Conservation (phyloP, 371 early-diverging fungal genomes). For the Lichtheimia hyalospora region DNA sequence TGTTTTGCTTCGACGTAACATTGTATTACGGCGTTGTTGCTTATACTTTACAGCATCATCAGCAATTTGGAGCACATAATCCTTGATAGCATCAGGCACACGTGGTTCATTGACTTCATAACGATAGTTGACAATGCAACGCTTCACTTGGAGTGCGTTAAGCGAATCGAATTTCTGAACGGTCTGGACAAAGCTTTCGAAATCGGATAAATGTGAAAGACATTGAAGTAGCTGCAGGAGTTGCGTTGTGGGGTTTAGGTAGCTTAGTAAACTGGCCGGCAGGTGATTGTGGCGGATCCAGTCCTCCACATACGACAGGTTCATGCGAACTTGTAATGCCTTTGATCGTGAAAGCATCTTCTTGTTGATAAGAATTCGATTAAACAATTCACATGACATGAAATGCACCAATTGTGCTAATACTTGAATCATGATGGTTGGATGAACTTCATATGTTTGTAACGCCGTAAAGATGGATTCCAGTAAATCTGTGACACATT, state of each 20-base stretch:
- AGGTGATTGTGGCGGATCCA: constrained; percentile 73
- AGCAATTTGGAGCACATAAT: constrained; percentile 68
- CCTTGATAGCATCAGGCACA: constrained; percentile 70
- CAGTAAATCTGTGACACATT: constrained; percentile 61
- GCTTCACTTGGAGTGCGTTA: constrained; percentile 71
- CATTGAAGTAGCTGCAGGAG: constrained; percentile 83
- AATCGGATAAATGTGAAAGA: constrained; percentile 63
- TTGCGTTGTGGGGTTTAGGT: constrained; percentile 69
- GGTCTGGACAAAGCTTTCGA: constrained; percentile 72
- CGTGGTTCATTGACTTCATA: constrained; percentile 83
- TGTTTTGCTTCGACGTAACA: constrained; percentile 32
- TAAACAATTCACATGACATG: constrained; percentile 79
- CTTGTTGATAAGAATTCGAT: constrained; percentile 75
- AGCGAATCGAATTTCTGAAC: constrained; percentile 61
- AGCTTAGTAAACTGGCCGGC: constrained; percentile 45
- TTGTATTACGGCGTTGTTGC: constrained; percentile 38
- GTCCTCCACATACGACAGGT: constrained; percentile 78
- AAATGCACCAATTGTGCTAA: constrained; percentile 75
- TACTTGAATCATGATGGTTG: constrained; percentile 49
- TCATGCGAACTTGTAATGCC: constrained; percentile 85
- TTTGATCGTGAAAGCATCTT: constrained; percentile 77
- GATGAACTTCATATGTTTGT: constrained; percentile 65
- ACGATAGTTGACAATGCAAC: constrained; percentile 76
- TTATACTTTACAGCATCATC: constrained; percentile 59
- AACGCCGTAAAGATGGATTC: constrained; percentile 63